Base-by-base conservation (phyloP, 371 early-diverging fungal genomes). In the Mortierella sp. region DNA sequence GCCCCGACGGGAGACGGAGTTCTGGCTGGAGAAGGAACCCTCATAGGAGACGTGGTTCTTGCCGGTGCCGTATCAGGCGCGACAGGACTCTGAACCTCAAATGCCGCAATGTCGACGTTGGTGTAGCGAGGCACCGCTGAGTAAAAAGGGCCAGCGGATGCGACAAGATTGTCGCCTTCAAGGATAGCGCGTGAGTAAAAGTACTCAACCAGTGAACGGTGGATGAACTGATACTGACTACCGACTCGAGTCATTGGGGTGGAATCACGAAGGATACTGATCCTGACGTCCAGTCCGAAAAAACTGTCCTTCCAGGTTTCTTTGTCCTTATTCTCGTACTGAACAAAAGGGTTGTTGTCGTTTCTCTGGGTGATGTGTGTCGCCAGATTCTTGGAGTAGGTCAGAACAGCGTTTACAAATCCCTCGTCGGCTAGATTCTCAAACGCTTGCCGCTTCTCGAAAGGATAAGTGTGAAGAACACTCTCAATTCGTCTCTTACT, bases 221-320 rank as follows among this genome's bases (percentile, higher is more conserved):
- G 75, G 45, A 74, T 74, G 31, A 74, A 74, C 3, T 60, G 75
- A 26, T 58, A 16, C 11, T 74, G 60, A 16, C 45, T 74, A 7
- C 75, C 75, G 0, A 9, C 14, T 13, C 75, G 75, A 16, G 47
- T 47, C 24, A 74, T 42, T 14, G 75, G 75, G 1, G 47, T 31
- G 24, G 57, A 2, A 1, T 58, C 57, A 0, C 60, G 57, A 7
- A 74, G 65, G 21, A 63, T 34, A 34, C 0, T 63, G 38, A 8
- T 34, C 31, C 65, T 31, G 7, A 19, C 31, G 21, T 63, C 2
- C 8, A 1, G 21, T 8, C 65, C 34, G 6, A 63, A 63, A 14
- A 63, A 63, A 0, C 1, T 19, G 3, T 63, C 31, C 38, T 63
- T 63, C 65, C 65, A 63, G 21, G 65, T 63, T 19, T 9, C 34